phyloP scores from a whole-genome alignment of 768 basidiomycete genomes.

The Pulveroboletus sp. region DNA sequence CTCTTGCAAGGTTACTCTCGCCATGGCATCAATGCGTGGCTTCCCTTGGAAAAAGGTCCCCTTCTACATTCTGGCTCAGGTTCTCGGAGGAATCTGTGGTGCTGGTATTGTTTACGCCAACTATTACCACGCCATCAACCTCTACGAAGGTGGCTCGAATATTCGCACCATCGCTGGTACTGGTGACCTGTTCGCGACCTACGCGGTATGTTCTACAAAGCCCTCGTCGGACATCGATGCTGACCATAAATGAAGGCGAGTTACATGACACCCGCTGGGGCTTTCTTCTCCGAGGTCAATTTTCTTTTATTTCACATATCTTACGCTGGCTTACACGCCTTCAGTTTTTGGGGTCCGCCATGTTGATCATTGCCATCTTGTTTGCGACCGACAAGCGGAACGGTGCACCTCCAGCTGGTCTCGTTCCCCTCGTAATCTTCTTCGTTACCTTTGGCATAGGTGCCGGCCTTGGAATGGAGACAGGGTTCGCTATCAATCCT shows the following conservation, averaged over 20 bases:
- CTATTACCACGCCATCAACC: slow-evolving; percentile 63
- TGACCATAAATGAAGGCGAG: slow-evolving; percentile 29
- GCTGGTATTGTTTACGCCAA: slow-evolving; percentile 57
- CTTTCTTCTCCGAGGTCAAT: slow-evolving; percentile 44
- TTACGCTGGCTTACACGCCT: background rate
- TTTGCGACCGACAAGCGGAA: slow-evolving; percentile 53
- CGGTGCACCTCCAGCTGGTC: slow-evolving; percentile 42
- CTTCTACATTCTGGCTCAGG: slow-evolving; percentile 57
- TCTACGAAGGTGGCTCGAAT: slow-evolving; percentile 53
- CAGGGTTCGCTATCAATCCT: slow-evolving; percentile 64
- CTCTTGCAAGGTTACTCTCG: slow-evolving; percentile 57
- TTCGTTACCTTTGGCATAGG: slow-evolving; percentile 58
- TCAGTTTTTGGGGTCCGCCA: slow-evolving; percentile 52
- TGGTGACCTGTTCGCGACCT: slow-evolving; percentile 57
- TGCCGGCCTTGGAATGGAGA: slow-evolving; percentile 57
- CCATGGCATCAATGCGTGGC: slow-evolving; percentile 60
- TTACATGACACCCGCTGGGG: slow-evolving; percentile 42
- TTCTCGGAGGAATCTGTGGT: slow-evolving; percentile 58
- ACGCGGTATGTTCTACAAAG: slow-evolving; percentile 41
- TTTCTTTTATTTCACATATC: background rate
- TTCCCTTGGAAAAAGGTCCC: slow-evolving; percentile 85
- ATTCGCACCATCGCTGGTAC: slow-evolving; percentile 57
- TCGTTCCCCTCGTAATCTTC: slow-evolving; percentile 55
- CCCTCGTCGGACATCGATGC: background rate
- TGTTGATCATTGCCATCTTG: slow-evolving; percentile 53